Percentiles rank a stretch among this genome's conserved stretches.
These are phyloP conservation scores for Wickerhamiella lipophila DNA, from an alignment of 805 yeast species.

Conservation along the genomic window DNA sequence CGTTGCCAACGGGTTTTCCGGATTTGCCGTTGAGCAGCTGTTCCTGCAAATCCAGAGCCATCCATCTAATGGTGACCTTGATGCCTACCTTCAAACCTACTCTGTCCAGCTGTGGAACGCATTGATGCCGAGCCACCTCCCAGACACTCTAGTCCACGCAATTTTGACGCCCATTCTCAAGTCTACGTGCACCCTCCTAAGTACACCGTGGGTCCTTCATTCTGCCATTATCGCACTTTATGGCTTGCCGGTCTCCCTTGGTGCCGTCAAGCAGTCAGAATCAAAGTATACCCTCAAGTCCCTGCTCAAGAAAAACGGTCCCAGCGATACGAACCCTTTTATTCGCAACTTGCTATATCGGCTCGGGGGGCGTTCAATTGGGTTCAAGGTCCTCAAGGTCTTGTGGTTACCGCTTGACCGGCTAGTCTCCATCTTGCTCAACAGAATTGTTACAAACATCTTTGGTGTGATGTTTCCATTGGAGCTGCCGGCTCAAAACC, in stretches of 20 bases:
- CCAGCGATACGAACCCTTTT: constrained; percentile 2
- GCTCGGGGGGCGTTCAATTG: neutral
- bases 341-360: constrained; percentile 8
- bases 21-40: constrained; percentile 1
- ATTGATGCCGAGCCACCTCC: constrained; percentile 6
- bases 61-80: constrained; percentile 1
- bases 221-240: neutral
- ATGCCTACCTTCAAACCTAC: neutral
- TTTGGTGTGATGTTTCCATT: neutral
- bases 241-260: neutral
- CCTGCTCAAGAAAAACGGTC: neutral
- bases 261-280: neutral
- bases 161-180: constrained; percentile 5
- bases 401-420: neutral
- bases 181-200: neutral
- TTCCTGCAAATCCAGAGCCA: constrained; percentile 6
- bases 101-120: constrained; percentile 9
- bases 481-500: neutral
- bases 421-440: neutral
- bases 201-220: constrained; percentile 9
- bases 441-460: neutral
- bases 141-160: constrained; percentile 7
- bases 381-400: neutral
- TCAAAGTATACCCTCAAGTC: too few relatives aligned
- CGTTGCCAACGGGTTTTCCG: neutral